Percentiles rank a stretch among this genome's conserved stretches.
phyloP scores from a whole-genome alignment of 257 asterid species.

The Verbena officinalis region DNA sequence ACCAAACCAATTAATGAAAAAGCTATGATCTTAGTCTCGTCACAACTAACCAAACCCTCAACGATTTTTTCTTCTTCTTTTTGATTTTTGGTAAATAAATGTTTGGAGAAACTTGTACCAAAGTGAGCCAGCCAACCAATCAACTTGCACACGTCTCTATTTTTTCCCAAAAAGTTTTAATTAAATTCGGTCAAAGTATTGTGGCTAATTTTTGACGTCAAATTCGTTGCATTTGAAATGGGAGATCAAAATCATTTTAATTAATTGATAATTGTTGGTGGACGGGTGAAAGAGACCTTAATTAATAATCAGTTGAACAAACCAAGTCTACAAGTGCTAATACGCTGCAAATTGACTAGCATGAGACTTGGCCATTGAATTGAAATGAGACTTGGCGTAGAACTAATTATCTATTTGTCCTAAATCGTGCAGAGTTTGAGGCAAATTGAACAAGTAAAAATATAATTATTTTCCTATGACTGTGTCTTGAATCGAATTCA shows the following conservation, averaged over 20 bases:
- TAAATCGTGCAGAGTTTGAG: too few relatives aligned
- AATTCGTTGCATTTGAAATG: not conserved
- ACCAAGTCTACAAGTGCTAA: slow-evolving; percentile 23
- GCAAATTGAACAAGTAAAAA: too few relatives aligned
- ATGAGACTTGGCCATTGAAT: not conserved
- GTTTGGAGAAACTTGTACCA: slow-evolving; percentile 21
- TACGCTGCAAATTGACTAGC: not conserved
- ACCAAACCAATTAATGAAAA: slow-evolving; percentile 49
- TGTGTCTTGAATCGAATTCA: too few relatives aligned
- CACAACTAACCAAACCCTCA: slow-evolving; percentile 40
- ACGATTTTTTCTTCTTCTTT: not conserved
- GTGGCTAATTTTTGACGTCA: slow-evolving; percentile 26
- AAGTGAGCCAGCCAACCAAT: slow-evolving; percentile 38
- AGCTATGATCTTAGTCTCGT: slow-evolving; percentile 24
- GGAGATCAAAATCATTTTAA: not conserved
- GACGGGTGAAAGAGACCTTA: not conserved
- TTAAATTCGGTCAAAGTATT: slow-evolving; percentile 23
- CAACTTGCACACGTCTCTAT: slow-evolving; percentile 32
- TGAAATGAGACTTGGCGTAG: not conserved
- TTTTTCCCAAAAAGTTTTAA: not conserved
- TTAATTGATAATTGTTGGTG: not conserved
- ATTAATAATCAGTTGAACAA: slow-evolving; percentile 15
- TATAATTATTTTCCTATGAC: too few relatives aligned
- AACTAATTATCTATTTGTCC: too few relatives aligned
- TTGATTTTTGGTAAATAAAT: slow-evolving; percentile 11